Evolutionary conservation across 441 rosid species (phyloP).

Genomic region (Adansonia gregorii): DNA sequence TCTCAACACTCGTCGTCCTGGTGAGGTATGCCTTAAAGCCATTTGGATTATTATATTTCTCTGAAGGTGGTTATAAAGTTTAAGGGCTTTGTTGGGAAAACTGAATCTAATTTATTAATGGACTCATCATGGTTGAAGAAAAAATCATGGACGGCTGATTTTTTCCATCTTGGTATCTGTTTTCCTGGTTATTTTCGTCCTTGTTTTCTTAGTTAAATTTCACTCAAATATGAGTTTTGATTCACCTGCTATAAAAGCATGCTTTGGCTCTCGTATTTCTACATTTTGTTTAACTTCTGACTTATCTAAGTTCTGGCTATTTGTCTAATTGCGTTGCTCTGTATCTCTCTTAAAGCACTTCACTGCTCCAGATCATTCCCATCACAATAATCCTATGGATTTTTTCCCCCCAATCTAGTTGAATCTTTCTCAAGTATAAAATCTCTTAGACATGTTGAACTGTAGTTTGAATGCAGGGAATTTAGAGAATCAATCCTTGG

Average conservation of each 20-base stretch:
- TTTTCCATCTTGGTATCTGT: neutral
- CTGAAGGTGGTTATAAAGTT: neutral
- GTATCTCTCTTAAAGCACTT: slow-evolving; percentile 3
- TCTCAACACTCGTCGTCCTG: slow-evolving; percentile 83
- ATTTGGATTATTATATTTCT: slow-evolving; percentile 6
- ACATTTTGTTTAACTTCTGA: slow-evolving; percentile 9
- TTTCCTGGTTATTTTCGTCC: neutral
- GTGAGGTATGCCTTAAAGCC: slow-evolving; percentile 67
- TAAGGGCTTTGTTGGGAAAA: neutral
- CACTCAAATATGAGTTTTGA: neutral
- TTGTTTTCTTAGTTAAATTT: neutral
- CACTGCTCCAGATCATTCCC: neutral
- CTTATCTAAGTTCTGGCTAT: slow-evolving; percentile 7
- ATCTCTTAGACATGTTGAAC: slow-evolving; percentile 44
- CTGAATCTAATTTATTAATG: neutral
- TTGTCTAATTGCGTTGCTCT: neutral
- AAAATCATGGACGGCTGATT: neutral
- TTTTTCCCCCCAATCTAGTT: neutral
- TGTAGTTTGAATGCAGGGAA: slow-evolving; percentile 94
- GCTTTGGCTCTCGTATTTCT: neutral
- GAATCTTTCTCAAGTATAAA: slow-evolving; percentile 30
- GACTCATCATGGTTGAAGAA: neutral
- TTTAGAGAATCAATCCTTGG: slow-evolving; percentile 95
- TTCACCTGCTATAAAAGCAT: neutral
- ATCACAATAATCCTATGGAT: neutral